Evolutionary conservation across 2,329 filamentous ascomycete species (phyloP).

Genomic region (Dactylellina haptotyla): DNA sequence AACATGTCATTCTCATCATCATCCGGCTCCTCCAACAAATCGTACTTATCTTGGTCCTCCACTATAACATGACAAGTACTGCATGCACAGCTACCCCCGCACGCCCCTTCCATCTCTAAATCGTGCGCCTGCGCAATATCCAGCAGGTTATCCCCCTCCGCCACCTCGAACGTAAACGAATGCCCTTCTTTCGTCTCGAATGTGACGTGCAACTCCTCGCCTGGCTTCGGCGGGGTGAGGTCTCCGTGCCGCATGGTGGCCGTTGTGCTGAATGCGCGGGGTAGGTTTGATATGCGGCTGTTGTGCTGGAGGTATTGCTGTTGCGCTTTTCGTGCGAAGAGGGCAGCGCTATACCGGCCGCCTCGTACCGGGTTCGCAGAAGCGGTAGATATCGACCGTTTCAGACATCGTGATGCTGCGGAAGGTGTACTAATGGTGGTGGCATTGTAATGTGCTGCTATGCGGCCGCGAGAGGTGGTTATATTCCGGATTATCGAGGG

Average conservation of each 20-base stretch:
- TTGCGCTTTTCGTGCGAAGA: too few relatives aligned
- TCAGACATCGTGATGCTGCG: constrained; percentile 5
- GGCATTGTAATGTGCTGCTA: background rate
- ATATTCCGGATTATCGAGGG: constrained; percentile 32
- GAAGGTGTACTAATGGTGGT: background rate
- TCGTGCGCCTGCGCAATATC: constrained; percentile 96
- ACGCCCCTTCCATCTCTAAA: constrained; percentile 97
- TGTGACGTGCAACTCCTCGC: constrained; percentile 91
- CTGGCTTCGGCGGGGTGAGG: constrained; percentile 82
- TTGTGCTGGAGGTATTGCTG: background rate
- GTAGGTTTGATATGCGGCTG: background rate
- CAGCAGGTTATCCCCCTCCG: constrained; percentile 88
- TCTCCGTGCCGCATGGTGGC: constrained; percentile 76
- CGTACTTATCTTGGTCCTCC: constrained; percentile 71
- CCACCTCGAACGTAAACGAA: constrained; percentile 79
- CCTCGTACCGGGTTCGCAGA: background rate
- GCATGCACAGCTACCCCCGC: constrained; percentile 82
- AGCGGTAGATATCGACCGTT: constrained; percentile 11
- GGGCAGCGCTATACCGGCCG: background rate
- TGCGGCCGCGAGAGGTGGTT: background rate
- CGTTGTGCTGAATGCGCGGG: constrained; percentile 71
- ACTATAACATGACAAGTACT: constrained; percentile 81
- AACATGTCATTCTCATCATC: constrained; percentile 78
- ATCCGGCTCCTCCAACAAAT: constrained; percentile 71
- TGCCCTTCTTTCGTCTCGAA: constrained; percentile 92